These are phyloP conservation scores for Gloeostereum incarnatum DNA, from an alignment of 768 basidiomycete genomes.

Conservation along the genomic window DNA sequence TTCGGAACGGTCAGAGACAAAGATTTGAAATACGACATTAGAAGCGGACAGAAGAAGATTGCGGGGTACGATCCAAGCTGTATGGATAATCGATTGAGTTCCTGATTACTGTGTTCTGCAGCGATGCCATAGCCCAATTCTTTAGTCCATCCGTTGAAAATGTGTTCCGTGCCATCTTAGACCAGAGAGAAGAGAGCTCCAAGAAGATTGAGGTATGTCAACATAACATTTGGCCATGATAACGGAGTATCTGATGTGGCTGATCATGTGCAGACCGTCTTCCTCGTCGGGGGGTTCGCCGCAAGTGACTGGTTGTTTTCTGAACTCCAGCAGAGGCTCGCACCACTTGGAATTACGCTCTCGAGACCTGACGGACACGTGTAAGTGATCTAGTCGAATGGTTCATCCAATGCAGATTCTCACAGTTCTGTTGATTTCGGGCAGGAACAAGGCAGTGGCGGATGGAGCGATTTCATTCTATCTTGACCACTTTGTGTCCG, in stretches of 20 bases:
- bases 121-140: constrained; percentile 27
- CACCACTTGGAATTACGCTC: constrained; percentile 21
- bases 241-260: too few relatives aligned
- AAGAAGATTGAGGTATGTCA: constrained; percentile 21
- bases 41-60: constrained; percentile 27
- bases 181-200: constrained; percentile 19
- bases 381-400: constrained; percentile 22
- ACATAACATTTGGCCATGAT: too few relatives aligned
- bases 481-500: constrained; percentile 26
- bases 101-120: constrained; percentile 8
- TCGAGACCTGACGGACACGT: constrained; percentile 35
- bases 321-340: constrained; percentile 26
- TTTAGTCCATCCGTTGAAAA: constrained; percentile 34
- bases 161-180: constrained; percentile 23
- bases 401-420: neutral
- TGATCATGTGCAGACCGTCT: constrained; percentile 28
- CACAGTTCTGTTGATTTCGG: neutral
- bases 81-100: neutral
- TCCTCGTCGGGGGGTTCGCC: constrained; percentile 45
- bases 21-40: constrained; percentile 27
- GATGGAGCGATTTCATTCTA: constrained; percentile 29
- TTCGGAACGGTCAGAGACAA: constrained; percentile 30
- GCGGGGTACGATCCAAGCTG: constrained; percentile 17
- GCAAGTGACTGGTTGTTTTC: constrained; percentile 39
- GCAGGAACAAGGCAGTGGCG: constrained; percentile 34